A percentile compares a stretch with the other conserved stretches of the same genome.
Evolutionary conservation across 352 stramenopile genomes (phyloP).

Genomic region (Thraustochytrium striatum): DNA sequence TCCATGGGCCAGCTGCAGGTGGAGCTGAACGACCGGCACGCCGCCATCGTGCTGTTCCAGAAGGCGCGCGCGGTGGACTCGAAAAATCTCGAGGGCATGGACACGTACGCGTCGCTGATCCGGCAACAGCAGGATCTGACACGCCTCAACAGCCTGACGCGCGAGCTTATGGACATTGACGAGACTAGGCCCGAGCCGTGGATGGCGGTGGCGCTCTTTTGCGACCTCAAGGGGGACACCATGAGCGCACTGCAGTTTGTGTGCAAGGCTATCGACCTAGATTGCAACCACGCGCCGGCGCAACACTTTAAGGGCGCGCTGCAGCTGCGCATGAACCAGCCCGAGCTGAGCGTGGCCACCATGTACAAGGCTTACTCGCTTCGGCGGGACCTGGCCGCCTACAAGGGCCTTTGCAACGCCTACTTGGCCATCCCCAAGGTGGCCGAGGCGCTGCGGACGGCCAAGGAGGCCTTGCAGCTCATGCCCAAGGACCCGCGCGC

Average conservation of each 20-base stretch:
- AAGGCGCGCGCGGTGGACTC: constrained; percentile 9
- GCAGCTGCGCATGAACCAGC: constrained; percentile 60
- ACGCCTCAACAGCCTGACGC: constrained; percentile 58
- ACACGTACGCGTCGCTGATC: constrained; percentile 35
- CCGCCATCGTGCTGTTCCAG: neutral
- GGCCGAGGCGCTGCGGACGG: constrained; percentile 64
- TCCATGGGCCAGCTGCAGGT: neutral
- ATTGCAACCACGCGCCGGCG: constrained; percentile 60
- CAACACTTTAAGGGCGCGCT: constrained; percentile 63
- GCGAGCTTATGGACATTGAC: constrained; percentile 60
- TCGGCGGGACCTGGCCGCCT: constrained; percentile 59
- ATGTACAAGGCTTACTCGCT: constrained; percentile 66
- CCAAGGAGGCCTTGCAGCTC: constrained; percentile 63
- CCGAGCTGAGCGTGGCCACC: constrained; percentile 61
- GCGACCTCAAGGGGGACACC: constrained; percentile 60
- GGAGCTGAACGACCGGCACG: constrained; percentile 5
- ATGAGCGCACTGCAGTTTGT: constrained; percentile 63
- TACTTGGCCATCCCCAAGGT: constrained; percentile 61
- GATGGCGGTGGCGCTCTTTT: constrained; percentile 62
- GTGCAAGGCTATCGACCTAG: constrained; percentile 62
- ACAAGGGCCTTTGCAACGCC: constrained; percentile 62
- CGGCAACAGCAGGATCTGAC: constrained; percentile 9
- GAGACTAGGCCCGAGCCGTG: constrained; percentile 63
- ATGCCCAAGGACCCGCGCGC: constrained; percentile 60
- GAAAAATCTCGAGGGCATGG: constrained; percentile 43